Conservation (phyloP, 73 alveolate genomes). For the Tetrahymena malaccensis region DNA sequence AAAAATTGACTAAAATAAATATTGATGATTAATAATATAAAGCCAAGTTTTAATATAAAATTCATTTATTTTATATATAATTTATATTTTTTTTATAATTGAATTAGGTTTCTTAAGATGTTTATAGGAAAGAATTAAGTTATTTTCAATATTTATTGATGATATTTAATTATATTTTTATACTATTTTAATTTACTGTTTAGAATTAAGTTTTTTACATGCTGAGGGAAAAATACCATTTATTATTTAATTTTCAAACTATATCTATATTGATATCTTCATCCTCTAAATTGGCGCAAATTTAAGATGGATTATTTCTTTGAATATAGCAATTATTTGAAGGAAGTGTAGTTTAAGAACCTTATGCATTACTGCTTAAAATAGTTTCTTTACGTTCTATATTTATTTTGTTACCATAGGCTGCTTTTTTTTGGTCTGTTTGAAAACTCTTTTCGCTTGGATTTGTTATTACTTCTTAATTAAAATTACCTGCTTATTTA, state of each 20-base stretch:
- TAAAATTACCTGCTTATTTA: too few relatives aligned
- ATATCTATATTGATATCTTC: neutral
- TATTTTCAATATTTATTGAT: neutral
- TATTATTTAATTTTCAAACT: neutral
- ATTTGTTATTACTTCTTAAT: neutral
- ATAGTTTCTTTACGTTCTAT: neutral
- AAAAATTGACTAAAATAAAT: too few relatives aligned
- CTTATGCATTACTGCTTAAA: neutral
- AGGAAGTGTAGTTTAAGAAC: neutral
- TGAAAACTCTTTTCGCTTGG: neutral
- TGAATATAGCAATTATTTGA: neutral
- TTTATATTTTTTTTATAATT: too few relatives aligned
- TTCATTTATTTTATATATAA: neutral
- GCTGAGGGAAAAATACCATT: neutral
- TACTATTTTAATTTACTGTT: neutral
- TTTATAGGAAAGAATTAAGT: too few relatives aligned
- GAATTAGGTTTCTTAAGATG: neutral
- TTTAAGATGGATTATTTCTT: neutral
- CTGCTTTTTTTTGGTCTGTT: neutral
- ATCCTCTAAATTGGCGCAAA: neutral
- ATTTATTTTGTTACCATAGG: neutral
- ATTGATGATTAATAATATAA: too few relatives aligned
- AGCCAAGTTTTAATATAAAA: too few relatives aligned
- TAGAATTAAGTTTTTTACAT: neutral
- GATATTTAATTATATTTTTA: neutral